Percentiles rank a stretch among this genome's conserved stretches.
phyloP scores from a whole-genome alignment of 495 filamentous ascomycete genomes.

The Pyronema domesticum region DNA sequence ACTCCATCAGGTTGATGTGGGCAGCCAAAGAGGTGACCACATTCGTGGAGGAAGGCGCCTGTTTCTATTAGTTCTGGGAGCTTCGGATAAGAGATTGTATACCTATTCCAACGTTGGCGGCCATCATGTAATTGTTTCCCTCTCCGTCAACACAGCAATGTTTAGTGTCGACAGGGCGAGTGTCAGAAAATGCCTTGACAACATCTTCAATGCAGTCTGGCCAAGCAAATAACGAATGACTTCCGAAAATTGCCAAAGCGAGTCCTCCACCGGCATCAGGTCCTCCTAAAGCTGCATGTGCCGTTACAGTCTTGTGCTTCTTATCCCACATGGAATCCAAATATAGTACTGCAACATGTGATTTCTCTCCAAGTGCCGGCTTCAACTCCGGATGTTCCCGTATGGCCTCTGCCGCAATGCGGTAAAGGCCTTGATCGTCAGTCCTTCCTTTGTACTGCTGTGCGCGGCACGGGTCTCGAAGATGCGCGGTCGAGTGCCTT shows the following conservation, averaged over 20 bases:
- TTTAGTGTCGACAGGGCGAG: slow-evolving; percentile 66
- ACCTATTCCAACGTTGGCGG: slow-evolving; percentile 72
- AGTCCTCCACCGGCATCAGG: slow-evolving; percentile 45
- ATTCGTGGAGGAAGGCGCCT: slow-evolving; percentile 72
- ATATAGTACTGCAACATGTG: slow-evolving; percentile 67
- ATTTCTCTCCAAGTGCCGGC: slow-evolving; percentile 53
- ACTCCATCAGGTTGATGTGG: slow-evolving; percentile 74
- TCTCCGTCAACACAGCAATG: slow-evolving; percentile 65
- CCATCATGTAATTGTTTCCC: slow-evolving; percentile 75
- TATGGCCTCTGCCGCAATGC: slow-evolving; percentile 58
- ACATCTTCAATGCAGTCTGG: slow-evolving; percentile 71
- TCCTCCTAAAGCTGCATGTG: slow-evolving; percentile 62
- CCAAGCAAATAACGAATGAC: slow-evolving; percentile 74
- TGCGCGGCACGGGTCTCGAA: slow-evolving; percentile 59
- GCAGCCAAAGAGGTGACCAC: slow-evolving; percentile 70
- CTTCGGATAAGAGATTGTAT: background rate
- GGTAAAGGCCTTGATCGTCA: slow-evolving; percentile 51
- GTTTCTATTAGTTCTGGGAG: background rate
- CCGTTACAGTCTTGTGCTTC: slow-evolving; percentile 45
- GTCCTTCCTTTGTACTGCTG: slow-evolving; percentile 57
- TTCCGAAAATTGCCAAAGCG: slow-evolving; percentile 75
- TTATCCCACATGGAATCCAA: slow-evolving; percentile 81
- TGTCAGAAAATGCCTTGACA: slow-evolving; percentile 69
- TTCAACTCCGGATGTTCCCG: slow-evolving; percentile 45
- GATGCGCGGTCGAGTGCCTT: slow-evolving; percentile 68